phyloP scores from a whole-genome alignment of 306 rosid genomes.

The Corylus americana region DNA sequence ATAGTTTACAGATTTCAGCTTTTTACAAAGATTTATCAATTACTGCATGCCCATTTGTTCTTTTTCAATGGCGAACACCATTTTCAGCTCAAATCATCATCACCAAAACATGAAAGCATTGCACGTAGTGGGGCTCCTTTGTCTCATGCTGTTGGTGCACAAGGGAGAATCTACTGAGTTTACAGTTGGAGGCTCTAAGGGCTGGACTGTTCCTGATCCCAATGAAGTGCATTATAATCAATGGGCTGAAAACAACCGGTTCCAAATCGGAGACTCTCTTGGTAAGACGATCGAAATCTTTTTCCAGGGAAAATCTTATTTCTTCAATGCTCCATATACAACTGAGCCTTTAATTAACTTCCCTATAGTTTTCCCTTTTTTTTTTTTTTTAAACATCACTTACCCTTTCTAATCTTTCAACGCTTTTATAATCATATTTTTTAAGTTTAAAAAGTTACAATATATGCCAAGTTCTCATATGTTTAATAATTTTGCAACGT shows the following conservation, averaged over 20 bases:
- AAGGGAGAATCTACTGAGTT: constrained; percentile 54
- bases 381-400: too few relatives aligned
- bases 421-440: too few relatives aligned
- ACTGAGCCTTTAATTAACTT: background rate
- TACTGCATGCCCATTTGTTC: background rate
- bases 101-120: constrained; percentile 28
- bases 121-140: constrained; percentile 42
- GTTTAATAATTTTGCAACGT: too few relatives aligned
- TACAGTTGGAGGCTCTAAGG: constrained; percentile 63
- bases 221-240: constrained; percentile 47
- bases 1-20: constrained; percentile 15
- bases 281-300: background rate
- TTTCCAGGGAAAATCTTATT: background rate
- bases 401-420: too few relatives aligned
- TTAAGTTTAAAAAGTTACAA: too few relatives aligned
- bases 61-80: constrained; percentile 48
- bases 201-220: constrained; percentile 70
- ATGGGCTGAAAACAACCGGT: constrained; percentile 79
- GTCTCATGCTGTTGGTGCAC: constrained; percentile 49
- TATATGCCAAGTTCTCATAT: too few relatives aligned
- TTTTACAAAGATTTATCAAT: background rate
- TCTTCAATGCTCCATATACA: background rate
- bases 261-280: constrained; percentile 73
- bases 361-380: too few relatives aligned
- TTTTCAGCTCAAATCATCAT: constrained; percentile 6